Conservation (phyloP, 805 yeast genomes). For the Candida bentonensis region DNA sequence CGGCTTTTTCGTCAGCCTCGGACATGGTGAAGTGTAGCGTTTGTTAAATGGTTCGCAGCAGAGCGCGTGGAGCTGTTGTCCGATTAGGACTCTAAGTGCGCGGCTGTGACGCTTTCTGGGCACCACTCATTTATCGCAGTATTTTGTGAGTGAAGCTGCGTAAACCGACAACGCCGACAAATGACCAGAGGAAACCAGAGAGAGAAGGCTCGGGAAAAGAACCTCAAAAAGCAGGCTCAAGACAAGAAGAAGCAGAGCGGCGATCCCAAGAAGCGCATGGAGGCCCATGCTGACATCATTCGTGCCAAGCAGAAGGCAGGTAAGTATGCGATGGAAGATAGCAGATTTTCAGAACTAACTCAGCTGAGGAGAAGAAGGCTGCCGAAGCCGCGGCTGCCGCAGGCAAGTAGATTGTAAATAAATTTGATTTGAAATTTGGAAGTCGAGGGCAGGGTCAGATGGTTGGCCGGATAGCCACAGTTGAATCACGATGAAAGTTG, state of each 20-base stretch:
- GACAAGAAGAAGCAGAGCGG: conserved; percentile 61
- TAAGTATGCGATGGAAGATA: conserved; percentile 14
- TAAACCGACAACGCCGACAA: not conserved
- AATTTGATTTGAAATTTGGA: not conserved
- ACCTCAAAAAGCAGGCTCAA: conserved; percentile 57
- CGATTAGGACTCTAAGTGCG: no score
- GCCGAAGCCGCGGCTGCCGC: conserved; percentile 5
- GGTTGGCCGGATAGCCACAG: no score
- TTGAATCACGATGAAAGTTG: no score
- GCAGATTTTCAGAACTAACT: not conserved
- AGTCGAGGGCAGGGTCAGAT: no score
- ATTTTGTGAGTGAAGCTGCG: no score
- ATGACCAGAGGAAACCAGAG: conserved; percentile 98
- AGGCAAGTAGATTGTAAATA: not conserved
- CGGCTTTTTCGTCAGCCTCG: conserved; percentile 33
- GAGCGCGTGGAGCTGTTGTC: no score
- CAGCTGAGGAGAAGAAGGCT: conserved; percentile 5
- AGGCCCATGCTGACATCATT: conserved; percentile 79
- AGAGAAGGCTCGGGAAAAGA: conserved; percentile 83
- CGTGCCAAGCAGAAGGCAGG: conserved; percentile 81
- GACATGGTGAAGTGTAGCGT: conserved; percentile 12
- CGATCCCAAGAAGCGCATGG: conserved; percentile 75
- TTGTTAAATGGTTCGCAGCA: no score
- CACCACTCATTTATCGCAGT: no score
- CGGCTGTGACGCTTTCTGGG: no score